Base-by-base conservation (phyloP, 805 yeast species). In the Teunomyces stri region DNA sequence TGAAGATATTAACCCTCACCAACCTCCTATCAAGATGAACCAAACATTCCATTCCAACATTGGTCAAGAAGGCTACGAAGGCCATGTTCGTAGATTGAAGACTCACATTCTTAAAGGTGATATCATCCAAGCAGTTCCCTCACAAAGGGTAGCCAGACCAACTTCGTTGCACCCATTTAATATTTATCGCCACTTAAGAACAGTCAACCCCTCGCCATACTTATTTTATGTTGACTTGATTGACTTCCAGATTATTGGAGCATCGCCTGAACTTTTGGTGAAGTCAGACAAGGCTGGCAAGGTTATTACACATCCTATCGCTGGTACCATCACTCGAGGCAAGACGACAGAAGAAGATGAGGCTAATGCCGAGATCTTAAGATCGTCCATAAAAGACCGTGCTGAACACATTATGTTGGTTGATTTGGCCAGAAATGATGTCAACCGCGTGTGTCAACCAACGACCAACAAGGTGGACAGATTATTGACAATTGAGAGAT, bases 401-500 rank as follows among this genome's bases (percentile, higher is more conserved):
- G 97, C 99, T 0, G 99, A 94, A 69, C 99, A 94, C 67, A 94
- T 94, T 47, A 94, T 94, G 99, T 81, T 94, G 67, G 99, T 94
- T 15, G 99, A 94, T 68, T 78, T 94, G 61, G 99, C 99, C 3
- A 80, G 99, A 64, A 94, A 94, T 61, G 99, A 94, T 64, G 83
- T 94, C 59, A 94, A 94, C 69, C 79, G 99, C 55, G 85, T 94
- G n/a, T 92, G 98, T 70, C 83, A 85, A 50, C 98, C 98, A 18
- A 65, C 66, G 31, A 77, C 94, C 3, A 90, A 96, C 37, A 80
- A 74, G 43, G 98, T 94, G 28, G 99, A 94, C 65, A 79, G 96
- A 56, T 73, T 94, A 52, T 78, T 94, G 61, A 85, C 91, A 12
- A 88, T 94, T 44, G 97, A 94, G 70, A 79, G 96, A 62, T 94